A percentile compares a stretch with the other conserved stretches of the same genome.
Evolutionary conservation across 352 stramenopile genomes (phyloP).

Genomic region (Globisporangium acanthophoron): DNA sequence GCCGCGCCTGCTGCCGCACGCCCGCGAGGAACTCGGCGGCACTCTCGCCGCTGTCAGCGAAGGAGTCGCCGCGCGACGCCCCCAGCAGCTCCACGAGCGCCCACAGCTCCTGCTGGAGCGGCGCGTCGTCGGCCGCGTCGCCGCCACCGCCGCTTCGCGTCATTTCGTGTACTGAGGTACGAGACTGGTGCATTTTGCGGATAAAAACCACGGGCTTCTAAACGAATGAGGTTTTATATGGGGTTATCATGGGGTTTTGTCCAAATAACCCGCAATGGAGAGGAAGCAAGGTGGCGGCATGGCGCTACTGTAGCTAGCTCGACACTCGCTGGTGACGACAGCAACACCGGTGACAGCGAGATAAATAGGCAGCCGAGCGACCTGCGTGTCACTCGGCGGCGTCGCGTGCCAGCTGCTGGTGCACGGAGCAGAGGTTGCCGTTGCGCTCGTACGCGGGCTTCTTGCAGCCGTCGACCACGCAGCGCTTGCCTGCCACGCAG

Average conservation of each 20-base stretch:
- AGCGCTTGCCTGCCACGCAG: constrained; percentile 37
- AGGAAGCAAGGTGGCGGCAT: no score
- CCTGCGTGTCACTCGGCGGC: background rate
- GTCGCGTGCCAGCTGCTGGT: constrained; percentile 14
- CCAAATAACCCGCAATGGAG: no score
- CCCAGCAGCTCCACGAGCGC: constrained; percentile 38
- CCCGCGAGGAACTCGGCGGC: constrained; percentile 18
- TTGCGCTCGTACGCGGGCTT: constrained; percentile 48
- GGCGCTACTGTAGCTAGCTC: no score
- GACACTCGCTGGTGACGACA: background rate
- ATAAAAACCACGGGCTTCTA: no score
- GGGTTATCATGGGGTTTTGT: background rate
- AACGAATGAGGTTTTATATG: background rate
- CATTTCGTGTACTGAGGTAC: constrained; percentile 2
- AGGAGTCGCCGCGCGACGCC: background rate
- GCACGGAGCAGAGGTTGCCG: constrained; percentile 33
- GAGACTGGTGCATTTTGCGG: no score
- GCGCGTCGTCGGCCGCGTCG: background rate
- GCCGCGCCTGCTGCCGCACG: constrained; percentile 22
- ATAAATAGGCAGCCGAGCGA: background rate
- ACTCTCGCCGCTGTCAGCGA: background rate
- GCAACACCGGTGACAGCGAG: background rate
- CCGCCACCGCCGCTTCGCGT: constrained; percentile 4
- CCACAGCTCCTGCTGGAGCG: constrained; percentile 38
- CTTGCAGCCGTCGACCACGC: constrained; percentile 34